phyloP scores from a whole-genome alignment of 2,329 filamentous ascomycete genomes.

The Exophiala aquamarina region DNA sequence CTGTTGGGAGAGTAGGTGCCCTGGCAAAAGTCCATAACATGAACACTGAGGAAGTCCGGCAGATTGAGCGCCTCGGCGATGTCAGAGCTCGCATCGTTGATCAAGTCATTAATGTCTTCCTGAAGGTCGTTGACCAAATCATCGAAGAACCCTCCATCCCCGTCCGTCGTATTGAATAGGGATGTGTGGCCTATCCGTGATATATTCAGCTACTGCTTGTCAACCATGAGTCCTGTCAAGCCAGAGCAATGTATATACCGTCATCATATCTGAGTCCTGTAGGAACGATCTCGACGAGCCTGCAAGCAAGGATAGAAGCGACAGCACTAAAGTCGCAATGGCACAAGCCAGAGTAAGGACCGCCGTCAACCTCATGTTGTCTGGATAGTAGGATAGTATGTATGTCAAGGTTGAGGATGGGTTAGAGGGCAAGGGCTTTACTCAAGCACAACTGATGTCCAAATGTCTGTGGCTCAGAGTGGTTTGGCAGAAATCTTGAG shows the following conservation, averaged over 20 bases:
- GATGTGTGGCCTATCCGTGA: constrained; percentile 50
- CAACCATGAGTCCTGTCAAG: constrained; percentile 2
- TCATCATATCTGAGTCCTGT: constrained; percentile 58
- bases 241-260: constrained; percentile 40
- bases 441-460: no score
- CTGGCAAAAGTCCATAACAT: constrained; percentile 62
- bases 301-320: constrained; percentile 62
- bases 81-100: constrained; percentile 38
- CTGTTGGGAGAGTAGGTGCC: constrained; percentile 39
- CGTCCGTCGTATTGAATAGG: constrained; percentile 32
- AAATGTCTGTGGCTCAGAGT: no score
- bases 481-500: no score
- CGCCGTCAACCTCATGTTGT: constrained; percentile 47
- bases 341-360: constrained; percentile 53
- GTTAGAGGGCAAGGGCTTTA: no score
- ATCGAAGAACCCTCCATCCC: constrained; percentile 35
- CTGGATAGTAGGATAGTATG: no score
- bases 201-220: constrained; percentile 52
- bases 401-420: no score
- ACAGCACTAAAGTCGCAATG: constrained; percentile 57
- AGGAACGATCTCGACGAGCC: constrained; percentile 58
- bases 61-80: constrained; percentile 53
- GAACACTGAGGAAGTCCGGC: constrained; percentile 61
- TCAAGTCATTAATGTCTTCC: constrained; percentile 38
- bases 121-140: constrained; percentile 42